Percentiles rank a stretch among this genome's conserved stretches.
Evolutionary conservation across 495 filamentous ascomycete species (phyloP).

Genomic region (Wilcoxina mikolae): DNA sequence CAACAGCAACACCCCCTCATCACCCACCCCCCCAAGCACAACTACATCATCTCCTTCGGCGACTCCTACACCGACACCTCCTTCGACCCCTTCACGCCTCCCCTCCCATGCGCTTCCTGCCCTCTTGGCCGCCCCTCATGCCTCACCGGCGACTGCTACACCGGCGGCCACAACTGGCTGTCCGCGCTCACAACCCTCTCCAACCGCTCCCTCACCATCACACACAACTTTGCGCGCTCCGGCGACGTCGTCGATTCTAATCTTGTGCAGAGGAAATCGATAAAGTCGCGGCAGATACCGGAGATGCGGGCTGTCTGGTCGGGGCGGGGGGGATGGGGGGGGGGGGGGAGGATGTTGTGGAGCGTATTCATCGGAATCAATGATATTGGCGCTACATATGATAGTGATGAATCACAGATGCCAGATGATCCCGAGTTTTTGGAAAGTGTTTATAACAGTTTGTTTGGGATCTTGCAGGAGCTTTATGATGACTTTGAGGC

Average conservation of each 20-base stretch:
- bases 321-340: not conserved
- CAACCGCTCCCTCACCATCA: not conserved
- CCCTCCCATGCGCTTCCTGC: not conserved
- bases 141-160: not conserved
- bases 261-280: not conserved
- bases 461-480: not conserved
- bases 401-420: not conserved
- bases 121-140: not conserved
- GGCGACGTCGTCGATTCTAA: not conserved
- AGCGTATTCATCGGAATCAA: conserved; percentile 2
- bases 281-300: not conserved
- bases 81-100: not conserved
- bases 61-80: conserved; percentile 4
- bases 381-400: not conserved
- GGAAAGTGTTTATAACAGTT: not conserved
- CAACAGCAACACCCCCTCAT: too few species aligned
- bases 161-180: conserved; percentile 4
- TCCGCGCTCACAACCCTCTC: not conserved
- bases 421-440: not conserved
- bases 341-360: not conserved
- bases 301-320: not conserved
- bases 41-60: not conserved
- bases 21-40: too few species aligned
- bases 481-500: not conserved
- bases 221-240: conserved; percentile 1